Evolutionary conservation across 805 yeast genomes (phyloP).

Genomic region (Metschnikowia hibisci): DNA sequence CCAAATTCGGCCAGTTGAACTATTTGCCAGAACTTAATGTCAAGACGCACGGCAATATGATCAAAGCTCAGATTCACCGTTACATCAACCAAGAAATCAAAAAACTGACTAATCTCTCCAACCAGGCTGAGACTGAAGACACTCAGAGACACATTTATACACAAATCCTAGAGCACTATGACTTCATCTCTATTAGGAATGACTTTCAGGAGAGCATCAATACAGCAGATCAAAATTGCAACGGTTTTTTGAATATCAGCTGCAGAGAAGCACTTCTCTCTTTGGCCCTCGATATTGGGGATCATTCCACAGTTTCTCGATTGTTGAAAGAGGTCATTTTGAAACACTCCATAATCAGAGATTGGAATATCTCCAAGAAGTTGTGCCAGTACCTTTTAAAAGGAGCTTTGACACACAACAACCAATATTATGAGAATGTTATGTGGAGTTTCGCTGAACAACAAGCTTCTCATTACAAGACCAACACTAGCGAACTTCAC

Average conservation of each 20-base stretch:
- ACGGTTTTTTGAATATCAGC: background rate
- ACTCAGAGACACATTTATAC: constrained; percentile 15
- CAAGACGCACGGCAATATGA: constrained; percentile 28
- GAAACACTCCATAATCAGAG: constrained; percentile 28
- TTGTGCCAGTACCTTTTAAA: constrained; percentile 27
- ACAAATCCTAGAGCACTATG: constrained; percentile 30
- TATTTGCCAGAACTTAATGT: constrained; percentile 37
- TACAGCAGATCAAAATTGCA: background rate
- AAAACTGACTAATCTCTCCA: background rate
- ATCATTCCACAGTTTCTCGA: constrained; percentile 32
- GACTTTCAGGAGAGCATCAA: constrained; percentile 24
- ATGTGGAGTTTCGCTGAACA: constrained; percentile 33
- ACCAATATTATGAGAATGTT: constrained; percentile 28
- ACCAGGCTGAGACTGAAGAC: background rate
- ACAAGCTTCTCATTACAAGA: constrained; percentile 26
- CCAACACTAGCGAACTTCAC: constrained; percentile 21
- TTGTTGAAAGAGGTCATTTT: constrained; percentile 34
- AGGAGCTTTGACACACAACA: constrained; percentile 21
- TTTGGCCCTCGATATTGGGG: constrained; percentile 31
- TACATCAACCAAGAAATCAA: constrained; percentile 20
- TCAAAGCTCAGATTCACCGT: constrained; percentile 22
- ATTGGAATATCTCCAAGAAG: constrained; percentile 28
- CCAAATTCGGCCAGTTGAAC: constrained; percentile 25
- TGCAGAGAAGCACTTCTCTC: constrained; percentile 32
- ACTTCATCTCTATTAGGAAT: constrained; percentile 33